Evolutionary conservation across 1,284 basidiomycete genomes (phyloP), one percentile per base, ranked within the genome.

Genomic region (Porodaedalea pini): DNA sequence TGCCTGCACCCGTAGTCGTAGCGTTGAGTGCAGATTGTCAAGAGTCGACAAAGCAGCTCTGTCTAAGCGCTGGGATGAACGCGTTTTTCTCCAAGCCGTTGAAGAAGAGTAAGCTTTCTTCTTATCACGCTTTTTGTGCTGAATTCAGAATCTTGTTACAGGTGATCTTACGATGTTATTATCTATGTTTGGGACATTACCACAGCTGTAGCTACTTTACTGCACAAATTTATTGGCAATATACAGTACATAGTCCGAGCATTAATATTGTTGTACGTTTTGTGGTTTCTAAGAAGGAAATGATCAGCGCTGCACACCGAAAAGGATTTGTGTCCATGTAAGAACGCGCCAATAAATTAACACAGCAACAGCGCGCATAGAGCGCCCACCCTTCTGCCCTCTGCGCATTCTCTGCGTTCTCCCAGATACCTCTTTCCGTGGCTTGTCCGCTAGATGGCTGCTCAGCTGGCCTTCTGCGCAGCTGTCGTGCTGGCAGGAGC

Each of bases 11-110:
- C 17, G 2, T 58, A 87, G 85, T 88, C 59, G 78, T 86, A 45
- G 85, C 85, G 1, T 69, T 88, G 36, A 86, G 84, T 64, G 85
- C 85, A 0, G 85, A 88, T 67, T 85, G 82, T 62, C 85, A 88
- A 69, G 84, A 86, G 57, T 86, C 83, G 4, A 87, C 85, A 2
- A 87, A 87, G 66, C 80, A 84, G 65, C 72, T 86, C 11, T 88
- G 85, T 64, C 68, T 87, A 17, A 86, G 83, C 63, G 83, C 85
- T 6, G 85, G 85, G 15, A 87, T 88, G 85, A 86, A 86, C 64
- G 74, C 76, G 2, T 88, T 87, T 68, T 78, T 86, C 61, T 85
- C 81, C 66, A 88, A 88, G 69, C 85, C 85, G 5, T 69, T 87
- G 37, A 80, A 75, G 66, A 83, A 81, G 68, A 71, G 85, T 84